Evolutionary conservation across 1,284 basidiomycete genomes (phyloP), one percentile per base, ranked within the genome.

Genomic region (Waitea zeae): DNA sequence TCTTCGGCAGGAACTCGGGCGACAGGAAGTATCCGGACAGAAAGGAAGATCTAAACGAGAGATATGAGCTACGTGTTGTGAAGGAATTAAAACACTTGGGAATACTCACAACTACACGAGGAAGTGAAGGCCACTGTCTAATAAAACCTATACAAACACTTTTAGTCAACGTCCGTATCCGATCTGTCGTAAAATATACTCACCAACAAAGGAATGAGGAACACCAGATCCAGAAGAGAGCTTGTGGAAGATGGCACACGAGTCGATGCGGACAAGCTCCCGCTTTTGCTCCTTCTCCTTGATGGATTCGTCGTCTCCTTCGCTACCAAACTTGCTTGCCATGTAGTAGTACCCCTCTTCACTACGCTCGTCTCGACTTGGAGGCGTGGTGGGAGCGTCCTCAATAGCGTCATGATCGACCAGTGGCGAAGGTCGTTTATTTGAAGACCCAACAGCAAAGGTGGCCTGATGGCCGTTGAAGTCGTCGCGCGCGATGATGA

Each of bases 171-270:
- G 31, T n/a, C 13, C n/a, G 3, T 37, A n/a, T 12, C 15, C 22
- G 12, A 27, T 11, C 7, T 33, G 14, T 17, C 1, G 22, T 27
- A 14, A 2, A 26, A 26, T 7, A 26, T 47, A 46, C 54, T 34
- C 36, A 63, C 64, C 62, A 36, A 62, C 56, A 38, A 74, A 75
- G 0, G 66, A 64, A 39, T 73, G 69, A 1, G 72, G 71, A 4
- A 71, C 64, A 30, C 71, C 70, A 33, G 52, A 53, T 1, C 64
- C 67, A 17, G 56, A 50, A 1, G 64, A 50, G 20, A 68, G 46
- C 43, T 70, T 67, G 43, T 74, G 68, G 51, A 72, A 74, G 7
- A 75, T 50, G 3, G 70, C 66, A 37, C 65, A 61, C 2, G 62
- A 62, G 2, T 64, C 59, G 18, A 73, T 62, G 9, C 69, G 51